Base-by-base conservation (phyloP, 2,329 filamentous ascomycete genomes). In the Claviceps fusiformis region DNA sequence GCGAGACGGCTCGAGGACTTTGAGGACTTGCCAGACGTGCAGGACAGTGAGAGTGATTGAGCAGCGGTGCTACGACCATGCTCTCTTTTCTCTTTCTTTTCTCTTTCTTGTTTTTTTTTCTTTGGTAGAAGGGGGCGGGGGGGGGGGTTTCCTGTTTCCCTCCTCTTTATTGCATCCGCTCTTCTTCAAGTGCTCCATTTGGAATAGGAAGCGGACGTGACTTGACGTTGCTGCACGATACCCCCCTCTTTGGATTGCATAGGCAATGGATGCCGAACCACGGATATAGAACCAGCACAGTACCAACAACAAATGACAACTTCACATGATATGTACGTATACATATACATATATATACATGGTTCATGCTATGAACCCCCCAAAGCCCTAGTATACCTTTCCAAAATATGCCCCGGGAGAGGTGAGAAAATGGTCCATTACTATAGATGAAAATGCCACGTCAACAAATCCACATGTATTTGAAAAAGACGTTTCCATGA, bases 21-120 rank as follows among this genome's bases (percentile, higher is more conserved):
- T 62, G 64, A 70, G 51, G 59, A 64, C 41, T 49, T 63, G 46
- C 58, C 62, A 5, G 55, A 57, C 2, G 54, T 61, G 31, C 59
- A 64, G n/a, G 69, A 71, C 17, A 71, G 69, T 52, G 71, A 72
- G 53, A 68, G 68, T 1, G 71, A 73, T 56, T 73, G 58, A 70
- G 13, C 13, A 19, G 19, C 10, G 27, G 5, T 10, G 13, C 9
- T 10, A 3, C 31, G 5, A 45, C 39, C 19, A 9, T 15, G 7
- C n/a, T 7, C 13, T 29, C 2, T 13, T 3, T 24, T 52, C 19
- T n/a, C 11, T 5, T 15, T 47, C 7, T 17, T 48, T 17, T 29
- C 24, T 29, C 29, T 7, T 29, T 19, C 13, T 17, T 27, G 29
- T 15, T 13, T n/a, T 29, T 31, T 48, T 48, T 5, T 31, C 8